A percentile compares a stretch with the other conserved stretches of the same genome.
Evolutionary conservation across 805 yeast species (phyloP).

Genomic region (Grigorovia jiainica): DNA sequence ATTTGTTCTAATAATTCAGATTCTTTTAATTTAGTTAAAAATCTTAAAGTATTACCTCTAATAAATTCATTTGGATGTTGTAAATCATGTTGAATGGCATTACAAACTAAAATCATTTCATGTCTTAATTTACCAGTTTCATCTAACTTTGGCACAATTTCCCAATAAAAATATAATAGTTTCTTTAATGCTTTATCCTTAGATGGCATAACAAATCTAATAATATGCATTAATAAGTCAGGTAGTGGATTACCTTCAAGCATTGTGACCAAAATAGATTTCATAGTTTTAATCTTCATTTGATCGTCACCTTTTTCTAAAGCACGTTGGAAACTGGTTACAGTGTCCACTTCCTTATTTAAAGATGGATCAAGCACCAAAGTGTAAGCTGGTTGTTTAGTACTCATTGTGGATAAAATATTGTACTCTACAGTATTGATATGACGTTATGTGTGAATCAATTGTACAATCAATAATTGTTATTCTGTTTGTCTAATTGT

Average conservation of each 20-base stretch:
- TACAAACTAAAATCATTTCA: conserved; percentile 97
- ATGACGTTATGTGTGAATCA: background rate
- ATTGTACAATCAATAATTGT: background rate
- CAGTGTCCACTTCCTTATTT: conserved; percentile 47
- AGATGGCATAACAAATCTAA: conserved; percentile 95
- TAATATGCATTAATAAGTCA: conserved; percentile 89
- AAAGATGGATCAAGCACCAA: conserved; percentile 70
- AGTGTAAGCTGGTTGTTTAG: conserved; percentile 49
- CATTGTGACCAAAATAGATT: conserved; percentile 73
- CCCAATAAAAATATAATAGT: conserved; percentile 93
- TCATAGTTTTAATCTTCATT: conserved; percentile 83
- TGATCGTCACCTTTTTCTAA: conserved; percentile 88
- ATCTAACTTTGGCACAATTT: conserved; percentile 88
- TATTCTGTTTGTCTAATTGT: too few species aligned
- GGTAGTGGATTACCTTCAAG: conserved; percentile 91
- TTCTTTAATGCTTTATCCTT: conserved; percentile 85
- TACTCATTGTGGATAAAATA: conserved; percentile 1
- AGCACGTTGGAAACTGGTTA: conserved; percentile 62
- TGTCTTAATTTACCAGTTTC: conserved; percentile 86
- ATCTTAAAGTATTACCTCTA: conserved; percentile 90
- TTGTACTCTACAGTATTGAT: background rate
- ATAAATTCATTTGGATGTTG: conserved; percentile 97
- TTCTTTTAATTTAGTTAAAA: conserved; percentile 82
- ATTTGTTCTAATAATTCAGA: conserved; percentile 91
- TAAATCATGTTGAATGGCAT: conserved; percentile 92